Evolutionary conservation across 805 yeast species (phyloP).

Genomic region (Tetrapisispora iriomotensis): DNA sequence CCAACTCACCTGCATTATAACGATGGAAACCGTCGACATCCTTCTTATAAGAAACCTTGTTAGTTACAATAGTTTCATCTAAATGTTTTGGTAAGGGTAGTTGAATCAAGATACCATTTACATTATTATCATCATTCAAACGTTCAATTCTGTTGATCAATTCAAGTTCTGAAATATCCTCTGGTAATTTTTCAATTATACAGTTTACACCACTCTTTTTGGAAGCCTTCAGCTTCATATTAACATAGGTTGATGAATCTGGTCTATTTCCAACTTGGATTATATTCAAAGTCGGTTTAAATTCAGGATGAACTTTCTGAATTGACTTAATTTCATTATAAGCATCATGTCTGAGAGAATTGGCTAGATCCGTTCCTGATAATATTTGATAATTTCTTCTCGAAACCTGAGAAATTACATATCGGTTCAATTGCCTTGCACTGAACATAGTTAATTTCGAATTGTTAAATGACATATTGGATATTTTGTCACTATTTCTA

Average conservation of each 20-base stretch:
- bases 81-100: slow-evolving; percentile 67
- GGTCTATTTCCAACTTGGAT: slow-evolving; percentile 71
- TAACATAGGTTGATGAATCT: slow-evolving; percentile 73
- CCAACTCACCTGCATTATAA: slow-evolving; percentile 64
- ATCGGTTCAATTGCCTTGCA: background rate
- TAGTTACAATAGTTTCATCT: slow-evolving; percentile 57
- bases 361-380: slow-evolving; percentile 41
- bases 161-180: slow-evolving; percentile 44
- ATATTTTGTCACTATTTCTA: too few relatives aligned
- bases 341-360: slow-evolving; percentile 36
- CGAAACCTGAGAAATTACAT: background rate
- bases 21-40: slow-evolving; percentile 84
- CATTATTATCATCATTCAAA: slow-evolving; percentile 48
- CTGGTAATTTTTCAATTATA: slow-evolving; percentile 49
- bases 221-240: slow-evolving; percentile 73
- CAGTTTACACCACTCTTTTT: slow-evolving; percentile 58
- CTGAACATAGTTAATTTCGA: background rate
- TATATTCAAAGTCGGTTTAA: slow-evolving; percentile 57
- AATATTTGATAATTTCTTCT: slow-evolving; percentile 25
- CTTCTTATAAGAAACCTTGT: slow-evolving; percentile 53
- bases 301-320: slow-evolving; percentile 36
- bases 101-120: slow-evolving; percentile 69
- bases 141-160: slow-evolving; percentile 43
- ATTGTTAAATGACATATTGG: too few relatives aligned
- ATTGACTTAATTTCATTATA: slow-evolving; percentile 28